Evolutionary conservation across 345 rosid species (phyloP), one percentile per base, ranked within the genome.

Genomic region (Eucalyptus grandis): DNA sequence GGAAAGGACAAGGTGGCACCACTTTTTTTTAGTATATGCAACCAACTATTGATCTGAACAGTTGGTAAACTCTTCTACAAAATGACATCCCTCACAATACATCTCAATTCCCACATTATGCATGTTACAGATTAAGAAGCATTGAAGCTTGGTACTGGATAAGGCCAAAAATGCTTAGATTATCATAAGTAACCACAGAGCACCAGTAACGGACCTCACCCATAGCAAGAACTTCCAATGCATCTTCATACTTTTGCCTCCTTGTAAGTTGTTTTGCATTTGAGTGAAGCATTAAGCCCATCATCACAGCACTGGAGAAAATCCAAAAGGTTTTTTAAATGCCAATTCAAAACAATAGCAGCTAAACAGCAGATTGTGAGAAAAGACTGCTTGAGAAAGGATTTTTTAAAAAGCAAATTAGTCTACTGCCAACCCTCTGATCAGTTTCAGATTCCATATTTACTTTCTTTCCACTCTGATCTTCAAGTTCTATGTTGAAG

Each of bases 241-340:
- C 99, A 92, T 97, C 99, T 86, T 92, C 89, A 89, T 91, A 96
- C 95, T 91, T 92, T 58, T 92, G 92, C 89, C 62, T 95, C 90
- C 82, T 93, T 16, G 94, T 93, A 54, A 97, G 89, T 51, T 92
- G 92, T 87, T 98, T 96, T 34, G 93, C 98, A 90, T 94, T 96
- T 37, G 97, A 92, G 88, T 98, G 98, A 89, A 98, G 95, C 96
- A 97, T 95, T 90, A 98, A 93, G 82, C 98, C 99, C 96, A 95
- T 96, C 99, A 97, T 96, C 86, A 95, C 93, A 15, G 98, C 97
- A 89, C 99, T 97, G 91, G 90, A 86, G 87, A 91, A 88, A 62
- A 51, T 37, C 82, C 82, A 37, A 72, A 19, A 72, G 14, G 82
- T 72, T 19, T 72, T 34, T 37, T 24, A 72, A 80, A 26, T 24